These are phyloP conservation scores for Spizellomyces sp. DNA, from an alignment of 192 early-diverging fungal genomes.

Conservation along the genomic window DNA sequence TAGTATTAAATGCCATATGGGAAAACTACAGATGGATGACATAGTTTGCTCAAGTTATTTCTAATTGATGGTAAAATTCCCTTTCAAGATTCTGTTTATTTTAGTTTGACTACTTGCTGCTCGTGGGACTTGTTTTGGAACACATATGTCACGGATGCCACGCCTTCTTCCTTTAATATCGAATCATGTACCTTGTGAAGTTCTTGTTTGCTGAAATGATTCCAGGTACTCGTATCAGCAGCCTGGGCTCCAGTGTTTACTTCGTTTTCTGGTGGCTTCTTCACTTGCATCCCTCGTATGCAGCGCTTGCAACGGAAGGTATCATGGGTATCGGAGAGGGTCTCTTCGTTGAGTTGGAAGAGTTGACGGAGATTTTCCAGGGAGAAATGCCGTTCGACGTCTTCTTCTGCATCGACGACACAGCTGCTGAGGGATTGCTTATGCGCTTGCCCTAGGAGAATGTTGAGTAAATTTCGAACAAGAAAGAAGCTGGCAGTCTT, in stretches of 20 bases:
- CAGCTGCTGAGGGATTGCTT: slow-evolving; percentile 82
- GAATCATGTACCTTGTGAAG: slow-evolving; percentile 45
- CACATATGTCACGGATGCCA: slow-evolving; percentile 46
- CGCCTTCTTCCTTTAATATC: slow-evolving; percentile 43
- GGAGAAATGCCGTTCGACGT: slow-evolving; percentile 94
- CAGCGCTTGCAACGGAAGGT: slow-evolving; percentile 96
- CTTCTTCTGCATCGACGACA: slow-evolving; percentile 92
- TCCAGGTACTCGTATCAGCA: slow-evolving; percentile 59
- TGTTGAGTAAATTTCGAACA: not conserved
- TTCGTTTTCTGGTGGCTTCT: slow-evolving; percentile 53
- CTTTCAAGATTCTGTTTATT: not conserved
- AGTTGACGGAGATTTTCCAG: slow-evolving; percentile 85
- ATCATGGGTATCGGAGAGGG: slow-evolving; percentile 89
- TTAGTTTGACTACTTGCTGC: slow-evolving; percentile 32
- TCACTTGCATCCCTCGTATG: slow-evolving; percentile 78
- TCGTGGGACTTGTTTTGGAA: slow-evolving; percentile 55
- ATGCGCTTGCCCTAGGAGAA: slow-evolving; percentile 57
- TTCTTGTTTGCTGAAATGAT: slow-evolving; percentile 48
- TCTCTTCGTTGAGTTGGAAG: slow-evolving; percentile 79
- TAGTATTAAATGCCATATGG: no score
- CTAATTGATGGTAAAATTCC: no score
- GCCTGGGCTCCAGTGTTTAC: slow-evolving; percentile 51
- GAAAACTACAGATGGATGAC: no score
- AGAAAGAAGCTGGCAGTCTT: not conserved
- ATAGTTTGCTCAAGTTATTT: no score